Evolutionary conservation across 2,329 filamentous ascomycete genomes (phyloP), one percentile per base, ranked within the genome.

Genomic region (Emydomyces testavorans): DNA sequence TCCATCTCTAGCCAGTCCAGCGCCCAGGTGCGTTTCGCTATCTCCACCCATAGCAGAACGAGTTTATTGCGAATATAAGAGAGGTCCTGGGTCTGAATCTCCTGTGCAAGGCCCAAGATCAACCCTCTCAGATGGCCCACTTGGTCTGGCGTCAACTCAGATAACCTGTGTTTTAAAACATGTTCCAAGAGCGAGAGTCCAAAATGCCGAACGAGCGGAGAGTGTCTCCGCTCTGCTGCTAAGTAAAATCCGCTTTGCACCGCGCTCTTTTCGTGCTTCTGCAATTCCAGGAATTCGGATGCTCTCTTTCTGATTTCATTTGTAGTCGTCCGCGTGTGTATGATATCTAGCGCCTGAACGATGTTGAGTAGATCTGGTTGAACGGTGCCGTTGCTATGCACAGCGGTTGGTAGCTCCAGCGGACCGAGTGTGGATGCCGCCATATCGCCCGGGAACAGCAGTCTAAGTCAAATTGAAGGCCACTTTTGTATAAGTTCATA

Each of bases 1-100:
- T 98, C 93, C 90, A 98, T 94, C 61, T 93, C 81, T 71, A 84
- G 80, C 92, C 93, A 98, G 52, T 92, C 84, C 26, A 79, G 74
- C n/a, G 77, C 86, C 92, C 92, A 98, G 61, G 80, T 85, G 58
- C 90, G 78, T 71, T 96, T 96, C 34, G 89, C 88, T 46, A 94
- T 74, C 65, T 96, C 92, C 6, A 89, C 85, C 92, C 92, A 98
- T 52, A 98, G 70, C 66, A 94, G 84, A 23, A 86, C 87, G 28
- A 92, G 82, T 70, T 98, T 98, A 73, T 94, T 96, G 57, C 90
- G 78, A 54, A 95, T 71, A 62, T 89, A 98, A 26, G 76, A 65
- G 2, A 87, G 85, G 61, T 96, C 90, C 16, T 80, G 75, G 38
- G 76, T 75, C 4, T 78, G 73, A 36, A 93, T 72, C 52, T 76